phyloP scores from a whole-genome alignment of 495 filamentous ascomycete genomes.

The Lineolata rhizophorae region DNA sequence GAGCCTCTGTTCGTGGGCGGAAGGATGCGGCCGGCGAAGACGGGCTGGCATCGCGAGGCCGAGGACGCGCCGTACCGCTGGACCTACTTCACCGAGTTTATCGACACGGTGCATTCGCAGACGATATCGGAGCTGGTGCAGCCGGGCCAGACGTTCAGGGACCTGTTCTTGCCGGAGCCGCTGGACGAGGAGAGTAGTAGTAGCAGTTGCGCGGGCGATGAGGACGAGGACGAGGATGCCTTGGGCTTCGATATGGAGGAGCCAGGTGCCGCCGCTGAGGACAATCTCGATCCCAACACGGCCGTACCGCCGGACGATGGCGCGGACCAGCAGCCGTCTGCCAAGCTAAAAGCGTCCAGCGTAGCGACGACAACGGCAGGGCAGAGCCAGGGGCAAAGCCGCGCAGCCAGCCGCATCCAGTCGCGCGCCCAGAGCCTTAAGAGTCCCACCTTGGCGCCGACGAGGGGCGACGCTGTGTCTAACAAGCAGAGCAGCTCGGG shows the following conservation, averaged over 20 bases:
- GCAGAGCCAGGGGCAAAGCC: no score
- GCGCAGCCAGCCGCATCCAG: no score
- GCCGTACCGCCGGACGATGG: not conserved
- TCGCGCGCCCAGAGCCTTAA: no score
- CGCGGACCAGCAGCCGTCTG: not conserved
- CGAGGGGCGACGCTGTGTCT: no score
- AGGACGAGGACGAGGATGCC: conserved; percentile 15
- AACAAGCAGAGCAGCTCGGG: no score
- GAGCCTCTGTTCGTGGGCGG: conserved; percentile 85
- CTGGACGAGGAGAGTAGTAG: conserved; percentile 27
- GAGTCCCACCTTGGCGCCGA: no score
- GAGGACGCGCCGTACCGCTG: conserved; percentile 87
- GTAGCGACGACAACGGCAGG: no score
- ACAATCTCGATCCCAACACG: not conserved
- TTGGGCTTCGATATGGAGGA: no score
- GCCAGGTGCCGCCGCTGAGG: no score
- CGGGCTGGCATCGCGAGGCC: conserved; percentile 63
- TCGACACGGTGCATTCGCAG: conserved; percentile 83
- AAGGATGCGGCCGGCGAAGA: conserved; percentile 58
- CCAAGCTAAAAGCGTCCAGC: no score
- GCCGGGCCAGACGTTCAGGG: conserved; percentile 57
- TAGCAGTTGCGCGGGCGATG: conserved; percentile 7
- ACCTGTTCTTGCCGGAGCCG: conserved; percentile 65
- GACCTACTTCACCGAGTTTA: conserved; percentile 96
- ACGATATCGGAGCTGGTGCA: conserved; percentile 82